Evolutionary conservation across 257 asterid genomes (phyloP), one percentile per base, ranked within the genome.

Genomic region (Scutellaria baicalensis): DNA sequence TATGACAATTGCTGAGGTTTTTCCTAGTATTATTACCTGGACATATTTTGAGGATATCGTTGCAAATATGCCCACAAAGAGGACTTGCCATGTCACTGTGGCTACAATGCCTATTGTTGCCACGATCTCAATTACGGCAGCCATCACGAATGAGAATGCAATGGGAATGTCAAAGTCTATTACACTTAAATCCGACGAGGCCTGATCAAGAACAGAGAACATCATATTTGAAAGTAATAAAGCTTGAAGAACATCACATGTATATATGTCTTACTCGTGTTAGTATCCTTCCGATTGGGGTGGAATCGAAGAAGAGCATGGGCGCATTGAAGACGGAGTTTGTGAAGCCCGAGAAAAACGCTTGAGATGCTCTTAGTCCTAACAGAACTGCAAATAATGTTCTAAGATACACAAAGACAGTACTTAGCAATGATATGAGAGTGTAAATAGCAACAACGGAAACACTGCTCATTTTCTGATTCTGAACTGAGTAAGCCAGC

Each of bases 301-400:
- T 90, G 64, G 95, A 90, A 74, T 90, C 96, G 6, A 90, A 90
- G 80, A 90, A 90, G 58, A 83, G 87, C 95, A 90, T 90, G 0
- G 96, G 93, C 56, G 96, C 95, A 38, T 70, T 81, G 72, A 90
- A 90, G 44, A 87, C 44, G 14, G 96, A 84, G 79, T 75, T 56
- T 35, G 67, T 82, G 61, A 90, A 88, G 52, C 84, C 79, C 6
- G 87, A 71, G 84, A 88, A 90, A 17, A 90, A 90, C 12, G 83
- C 78, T 59, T 77, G 12, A 3, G 96, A 90, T 42, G 96, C 95
- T 67, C 59, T 83, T 13, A 90, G 79, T 66, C 96, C 96, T 6
- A 86, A 84, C 33, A 83, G 77, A 64, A 79, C 85, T 49, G 84
- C 83, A 59, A 83, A 83, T 2, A 79, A 68, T 39, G 89, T 51